These are phyloP conservation scores for Puccinia polysora DNA, from an alignment of 1,284 basidiomycete species.

Conservation along the genomic window DNA sequence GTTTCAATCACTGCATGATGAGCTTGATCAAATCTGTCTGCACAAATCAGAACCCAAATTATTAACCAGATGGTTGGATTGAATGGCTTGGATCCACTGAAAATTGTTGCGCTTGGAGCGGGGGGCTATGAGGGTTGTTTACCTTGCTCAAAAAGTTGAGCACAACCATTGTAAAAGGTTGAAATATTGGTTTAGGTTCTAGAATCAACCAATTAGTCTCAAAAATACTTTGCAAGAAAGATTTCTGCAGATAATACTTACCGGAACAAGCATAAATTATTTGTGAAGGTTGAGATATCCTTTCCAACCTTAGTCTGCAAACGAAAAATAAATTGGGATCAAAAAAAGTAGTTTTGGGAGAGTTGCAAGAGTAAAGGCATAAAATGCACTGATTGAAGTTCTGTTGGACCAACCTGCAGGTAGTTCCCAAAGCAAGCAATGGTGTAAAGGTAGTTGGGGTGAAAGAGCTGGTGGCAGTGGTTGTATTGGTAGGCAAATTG, in stretches of 20 bases:
- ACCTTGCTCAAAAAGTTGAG: not conserved
- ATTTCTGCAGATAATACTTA: too few species aligned
- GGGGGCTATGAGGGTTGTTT: not conserved
- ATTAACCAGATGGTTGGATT: too few species aligned
- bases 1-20: too few species aligned
- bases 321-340: not conserved
- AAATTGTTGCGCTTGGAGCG: too few species aligned
- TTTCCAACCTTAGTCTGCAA: conserved; percentile 3
- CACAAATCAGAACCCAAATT: too few species aligned
- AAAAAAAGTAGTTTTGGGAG: not conserved
- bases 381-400: conserved; percentile 24
- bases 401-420: conserved; percentile 16
- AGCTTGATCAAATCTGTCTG: too few species aligned
- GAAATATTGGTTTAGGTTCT: conserved; percentile 14
- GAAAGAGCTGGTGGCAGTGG: not conserved
- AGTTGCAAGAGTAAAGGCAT: not conserved
- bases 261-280: conserved; percentile 15
- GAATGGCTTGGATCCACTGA: too few species aligned
- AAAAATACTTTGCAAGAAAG: too few species aligned
- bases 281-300: conserved; percentile 18
- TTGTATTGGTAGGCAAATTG: not conserved
- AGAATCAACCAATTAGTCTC: not conserved
- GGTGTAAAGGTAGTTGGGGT: not conserved
- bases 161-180: conserved; percentile 11
- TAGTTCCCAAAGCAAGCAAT: not conserved